Evolutionary conservation across 331 rosid genomes (phyloP).

Genomic region (Malus hybrid): DNA sequence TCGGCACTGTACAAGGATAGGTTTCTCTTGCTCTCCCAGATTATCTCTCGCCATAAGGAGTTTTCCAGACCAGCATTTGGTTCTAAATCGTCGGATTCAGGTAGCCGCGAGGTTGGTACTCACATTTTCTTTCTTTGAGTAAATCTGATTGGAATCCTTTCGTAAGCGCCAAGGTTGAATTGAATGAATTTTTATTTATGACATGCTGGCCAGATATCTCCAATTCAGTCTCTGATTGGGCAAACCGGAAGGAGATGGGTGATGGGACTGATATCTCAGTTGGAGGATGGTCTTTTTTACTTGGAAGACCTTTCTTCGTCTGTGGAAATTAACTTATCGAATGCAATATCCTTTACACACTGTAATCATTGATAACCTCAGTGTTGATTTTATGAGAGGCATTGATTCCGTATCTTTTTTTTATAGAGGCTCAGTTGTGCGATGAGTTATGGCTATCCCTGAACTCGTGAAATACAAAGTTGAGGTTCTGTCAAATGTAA

Average conservation of each 20-base stretch:
- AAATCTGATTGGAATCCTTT: not conserved
- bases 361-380: not conserved
- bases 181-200: not conserved
- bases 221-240: slow-evolving; percentile 90
- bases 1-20: slow-evolving; percentile 65
- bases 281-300: slow-evolving; percentile 89
- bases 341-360: slow-evolving; percentile 68
- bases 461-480: not conserved
- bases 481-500: slow-evolving; percentile 6
- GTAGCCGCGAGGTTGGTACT: slow-evolving; percentile 72
- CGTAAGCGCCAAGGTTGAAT: not conserved
- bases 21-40: slow-evolving; percentile 65
- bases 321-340: slow-evolving; percentile 64
- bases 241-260: slow-evolving; percentile 80
- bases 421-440: not conserved
- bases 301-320: slow-evolving; percentile 93
- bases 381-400: not conserved
- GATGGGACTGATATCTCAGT: slow-evolving; percentile 89
- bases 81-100: slow-evolving; percentile 51
- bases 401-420: not conserved
- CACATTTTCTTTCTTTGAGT: not conserved
- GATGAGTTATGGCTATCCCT: not conserved
- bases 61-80: slow-evolving; percentile 80
- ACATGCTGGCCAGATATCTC: slow-evolving; percentile 64
- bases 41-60: slow-evolving; percentile 79